Conservation (phyloP, 1,284 basidiomycete genomes). For the Moniliophthora roreri region DNA sequence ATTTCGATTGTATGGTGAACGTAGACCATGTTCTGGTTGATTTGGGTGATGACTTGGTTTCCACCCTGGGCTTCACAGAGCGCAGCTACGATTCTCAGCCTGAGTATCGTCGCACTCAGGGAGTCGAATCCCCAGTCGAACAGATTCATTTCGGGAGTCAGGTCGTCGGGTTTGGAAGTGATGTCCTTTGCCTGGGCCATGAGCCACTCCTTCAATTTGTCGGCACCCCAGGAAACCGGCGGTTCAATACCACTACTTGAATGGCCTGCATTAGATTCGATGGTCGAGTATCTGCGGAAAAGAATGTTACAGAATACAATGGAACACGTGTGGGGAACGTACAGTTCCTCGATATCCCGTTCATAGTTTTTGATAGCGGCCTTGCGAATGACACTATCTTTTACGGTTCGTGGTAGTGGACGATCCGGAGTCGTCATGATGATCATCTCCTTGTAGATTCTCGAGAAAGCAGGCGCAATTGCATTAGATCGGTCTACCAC, state of each 20-base stretch:
- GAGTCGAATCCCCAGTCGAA: conserved; percentile 3
- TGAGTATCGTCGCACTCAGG: conserved; percentile 9
- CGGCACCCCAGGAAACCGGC: conserved; percentile 6
- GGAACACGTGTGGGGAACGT: not conserved
- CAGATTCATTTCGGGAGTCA: not conserved
- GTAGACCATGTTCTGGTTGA: conserved; percentile 10
- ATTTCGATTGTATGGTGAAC: conserved; percentile 5
- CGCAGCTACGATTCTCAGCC: conserved; percentile 5
- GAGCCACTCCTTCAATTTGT: conserved; percentile 4
- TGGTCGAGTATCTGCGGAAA: conserved; percentile 7
- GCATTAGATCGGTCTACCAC: conserved; percentile 6
- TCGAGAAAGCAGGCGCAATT: conserved; percentile 6
- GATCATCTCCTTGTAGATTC: conserved; percentile 14
- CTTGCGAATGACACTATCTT: conserved; percentile 17
- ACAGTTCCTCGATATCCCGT: conserved; percentile 19
- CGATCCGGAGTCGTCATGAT: conserved; percentile 12
- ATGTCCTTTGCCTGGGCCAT: conserved; percentile 6
- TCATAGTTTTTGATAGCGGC: conserved; percentile 13
- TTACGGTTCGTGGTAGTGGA: conserved; percentile 17
- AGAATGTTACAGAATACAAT: not conserved
- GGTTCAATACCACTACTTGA: conserved; percentile 1
- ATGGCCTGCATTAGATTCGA: conserved; percentile 8
- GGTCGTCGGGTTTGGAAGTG: not conserved
- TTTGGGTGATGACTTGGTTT: not conserved
- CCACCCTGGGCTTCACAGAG: not conserved